Percentiles rank a stretch among this genome's conserved stretches.
These are phyloP conservation scores for Phytophthora meadii DNA, from an alignment of 352 stramenopile genomes.

Conservation along the genomic window DNA sequence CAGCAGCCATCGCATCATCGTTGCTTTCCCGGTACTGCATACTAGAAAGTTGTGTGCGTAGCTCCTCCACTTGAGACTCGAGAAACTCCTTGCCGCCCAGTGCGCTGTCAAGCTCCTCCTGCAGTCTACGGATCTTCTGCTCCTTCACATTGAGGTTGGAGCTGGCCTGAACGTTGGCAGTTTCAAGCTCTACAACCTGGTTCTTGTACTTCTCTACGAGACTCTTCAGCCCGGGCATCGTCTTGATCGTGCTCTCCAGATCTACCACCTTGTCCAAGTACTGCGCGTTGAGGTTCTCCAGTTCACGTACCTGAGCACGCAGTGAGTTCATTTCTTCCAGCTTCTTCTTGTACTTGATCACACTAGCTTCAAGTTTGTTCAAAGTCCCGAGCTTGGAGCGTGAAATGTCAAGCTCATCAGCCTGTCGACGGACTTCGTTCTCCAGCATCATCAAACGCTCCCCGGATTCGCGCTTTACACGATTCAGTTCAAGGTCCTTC, in stretches of 20 bases:
- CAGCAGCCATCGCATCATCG: conserved; percentile 46
- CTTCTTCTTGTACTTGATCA: conserved; percentile 89
- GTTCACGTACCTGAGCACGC: conserved; percentile 74
- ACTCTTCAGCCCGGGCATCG: conserved; percentile 78
- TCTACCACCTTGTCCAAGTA: conserved; percentile 89
- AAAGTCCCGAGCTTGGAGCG: conserved; percentile 84
- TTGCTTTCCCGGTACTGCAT: conserved; percentile 56
- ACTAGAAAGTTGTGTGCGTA: conserved; percentile 69
- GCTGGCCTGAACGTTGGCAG: conserved; percentile 76
- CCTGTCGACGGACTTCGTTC: conserved; percentile 87
- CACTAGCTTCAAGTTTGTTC: conserved; percentile 81
- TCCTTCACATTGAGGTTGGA: conserved; percentile 85
- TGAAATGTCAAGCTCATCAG: conserved; percentile 87
- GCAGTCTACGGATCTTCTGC: conserved; percentile 79
- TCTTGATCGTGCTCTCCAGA: conserved; percentile 88
- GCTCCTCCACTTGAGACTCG: conserved; percentile 85
- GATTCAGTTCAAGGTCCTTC: conserved; percentile 76
- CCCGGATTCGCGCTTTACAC: conserved; percentile 75
- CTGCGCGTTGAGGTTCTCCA: conserved; percentile 81
- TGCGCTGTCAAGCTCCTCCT: conserved; percentile 87
- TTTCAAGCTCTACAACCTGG: conserved; percentile 88
- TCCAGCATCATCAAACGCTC: conserved; percentile 84
- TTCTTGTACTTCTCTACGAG: conserved; percentile 91
- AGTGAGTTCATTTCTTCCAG: conserved; percentile 88
- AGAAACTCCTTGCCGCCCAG: conserved; percentile 85